Evolutionary conservation across 805 yeast genomes (phyloP), one percentile per base, ranked within the genome.

Genomic region (Wickerhamiella siamensis): DNA sequence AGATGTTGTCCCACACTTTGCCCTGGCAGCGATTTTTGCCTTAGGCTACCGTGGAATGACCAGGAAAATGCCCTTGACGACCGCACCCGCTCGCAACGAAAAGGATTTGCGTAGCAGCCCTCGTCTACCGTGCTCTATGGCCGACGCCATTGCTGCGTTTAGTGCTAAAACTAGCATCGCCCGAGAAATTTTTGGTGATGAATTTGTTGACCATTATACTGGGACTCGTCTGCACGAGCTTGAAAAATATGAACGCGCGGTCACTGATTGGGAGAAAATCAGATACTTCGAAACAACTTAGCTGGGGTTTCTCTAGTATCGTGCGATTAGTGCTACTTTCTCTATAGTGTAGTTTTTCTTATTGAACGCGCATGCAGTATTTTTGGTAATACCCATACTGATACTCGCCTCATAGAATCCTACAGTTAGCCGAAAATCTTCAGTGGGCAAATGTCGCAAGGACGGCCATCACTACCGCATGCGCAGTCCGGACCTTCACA

Each of bases 1-100:
- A n/a, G 63, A 59, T 39, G 55, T 59, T 9, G 50, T 56, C 32
- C 48, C 57, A n/a, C 62, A 59, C 40, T 58, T 53, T 42, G 63
- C 63, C 17, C 47, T 59, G 40, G 51, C 61, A 3, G 62, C 62
- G 12, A 51, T 59, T 22, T 47, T 53, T 32, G 62, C 59, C 4
- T 47, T 55, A 15, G 63, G 63, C 6, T 42, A 49, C 29, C 43
- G 57, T 17, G 63, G 63, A 10, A 56, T 59, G 31, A 42, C 47
- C 21, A 46, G 51, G 31, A 51, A 52, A 40, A 39, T 53, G 14
- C 35, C 27, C 16, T 53, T 58, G 15, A 48, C 45, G 1, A 38
- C 45, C 10, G 54, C 60, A 5, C 63, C 63, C 3, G 56, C 59
- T 53, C 54, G 51, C 22, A 47, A 48, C 26, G 41, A 41, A 21